Evolutionary conservation across 345 rosid genomes (phyloP), one percentile per base, ranked within the genome.

Genomic region (Brassica carinata): DNA sequence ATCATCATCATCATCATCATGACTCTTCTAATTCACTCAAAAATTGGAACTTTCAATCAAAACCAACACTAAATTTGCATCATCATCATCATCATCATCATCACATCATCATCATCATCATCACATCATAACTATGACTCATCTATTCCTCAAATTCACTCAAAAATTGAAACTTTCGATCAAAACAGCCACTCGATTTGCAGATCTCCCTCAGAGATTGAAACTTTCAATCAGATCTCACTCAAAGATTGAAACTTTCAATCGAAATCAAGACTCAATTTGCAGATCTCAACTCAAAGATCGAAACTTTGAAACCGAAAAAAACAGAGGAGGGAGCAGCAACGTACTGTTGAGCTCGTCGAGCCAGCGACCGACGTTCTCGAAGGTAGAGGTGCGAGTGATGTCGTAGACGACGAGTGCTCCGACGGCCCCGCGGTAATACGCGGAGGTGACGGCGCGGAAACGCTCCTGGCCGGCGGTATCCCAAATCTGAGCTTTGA

Each of bases 401-500:
- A 94, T 94, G 26, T 94, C 98, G 69, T 92, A 94, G 36, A 90
- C 98, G 78, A 94, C 76, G 40, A 94, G 87, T 3, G 97, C 94
- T 43, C 98, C 98, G n/a, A 90, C 92, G 61, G 97, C 98, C 15
- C 97, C 98, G 71, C 98, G 91, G 81, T 94, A 94, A 85, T 94
- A 94, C 53, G 98, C 96, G 66, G 98, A 90, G 23, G 97, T 94
- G 86, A 94, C 98, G 38, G 98, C 97, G 2, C 97, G 92, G 85
- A 94, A 94, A 30, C 98, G 87, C 65, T 94, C 98, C 33, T 94
- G 98, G 3, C 98, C 98, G 15, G 98, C 98, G 73, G 98, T 94
- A 77, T 94, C 98, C 98, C 98, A 94, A 90, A 94, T 92, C 96
- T 94, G 97, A 62, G 97, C 98, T 43, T 94, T 92, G 19, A 94